Percentiles rank a stretch among this genome's conserved stretches.
Evolutionary conservation across 345 rosid genomes (phyloP).

Genomic region (Raphanus raphanistrum): DNA sequence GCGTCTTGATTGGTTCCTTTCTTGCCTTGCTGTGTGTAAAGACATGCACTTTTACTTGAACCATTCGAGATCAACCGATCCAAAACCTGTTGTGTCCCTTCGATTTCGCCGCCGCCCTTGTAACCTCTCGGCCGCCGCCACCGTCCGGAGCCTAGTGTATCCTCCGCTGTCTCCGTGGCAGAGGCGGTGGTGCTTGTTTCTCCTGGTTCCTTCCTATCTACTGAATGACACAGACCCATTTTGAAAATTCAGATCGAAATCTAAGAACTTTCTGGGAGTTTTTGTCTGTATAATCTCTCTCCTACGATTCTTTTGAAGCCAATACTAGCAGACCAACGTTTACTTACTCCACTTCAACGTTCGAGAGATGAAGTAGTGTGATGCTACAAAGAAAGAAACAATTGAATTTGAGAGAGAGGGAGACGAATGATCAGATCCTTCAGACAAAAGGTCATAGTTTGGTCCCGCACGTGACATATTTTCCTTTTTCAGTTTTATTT

Average conservation of each 20-base stretch:
- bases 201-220: constrained; percentile 40
- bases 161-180: constrained; percentile 29
- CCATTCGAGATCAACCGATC: constrained; percentile 65
- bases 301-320: too few relatives aligned
- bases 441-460: constrained; percentile 33
- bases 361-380: neutral
- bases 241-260: neutral
- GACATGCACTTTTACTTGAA: constrained; percentile 63
- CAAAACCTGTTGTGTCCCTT: constrained; percentile 48
- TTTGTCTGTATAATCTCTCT: constrained; percentile 20
- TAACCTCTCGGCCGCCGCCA: constrained; percentile 56
- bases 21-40: constrained; percentile 92
- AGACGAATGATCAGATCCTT: constrained; percentile 32
- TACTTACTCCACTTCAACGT: constrained; percentile 28
- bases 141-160: constrained; percentile 39
- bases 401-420: neutral
- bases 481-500: neutral
- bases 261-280: constrained; percentile 1
- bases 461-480: constrained; percentile 39
- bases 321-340: constrained; percentile 7
- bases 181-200: constrained; percentile 33
- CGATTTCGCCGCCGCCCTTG: constrained; percentile 38
- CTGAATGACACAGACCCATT: constrained; percentile 82
- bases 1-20: constrained; percentile 98
- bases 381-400: constrained; percentile 10